These are phyloP conservation scores for Plasmodiophora brassicae DNA, from an alignment of 208 protist genomes.

Conservation along the genomic window DNA sequence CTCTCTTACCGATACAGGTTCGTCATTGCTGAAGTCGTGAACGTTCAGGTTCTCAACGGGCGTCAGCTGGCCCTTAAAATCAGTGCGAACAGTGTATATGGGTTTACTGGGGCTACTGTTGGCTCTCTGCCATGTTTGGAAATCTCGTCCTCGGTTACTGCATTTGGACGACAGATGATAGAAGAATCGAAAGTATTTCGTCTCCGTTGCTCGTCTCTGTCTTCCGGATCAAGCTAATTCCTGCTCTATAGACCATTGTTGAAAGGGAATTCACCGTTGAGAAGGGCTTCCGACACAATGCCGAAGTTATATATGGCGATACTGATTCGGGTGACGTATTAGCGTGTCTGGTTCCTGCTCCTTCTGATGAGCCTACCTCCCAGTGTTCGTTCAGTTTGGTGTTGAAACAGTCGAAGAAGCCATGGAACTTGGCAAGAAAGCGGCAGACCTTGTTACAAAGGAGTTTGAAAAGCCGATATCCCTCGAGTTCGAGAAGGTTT, in stretches of 20 bases:
- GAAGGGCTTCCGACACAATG: constrained; percentile 81
- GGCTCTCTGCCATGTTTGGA: constrained; percentile 97
- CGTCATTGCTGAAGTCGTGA: constrained; percentile 44
- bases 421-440: constrained; percentile 69
- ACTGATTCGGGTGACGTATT: constrained; percentile 80
- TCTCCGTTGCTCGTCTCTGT: constrained; percentile 11
- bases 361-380: background rate
- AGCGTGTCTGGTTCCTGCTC: background rate
- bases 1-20: background rate
- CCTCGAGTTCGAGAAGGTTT: constrained; percentile 98
- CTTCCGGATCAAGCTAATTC: background rate
- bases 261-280: constrained; percentile 72
- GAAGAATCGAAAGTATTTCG: constrained; percentile 80
- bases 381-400: constrained; percentile 36
- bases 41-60: constrained; percentile 78
- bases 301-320: constrained; percentile 97
- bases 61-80: constrained; percentile 93
- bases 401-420: constrained; percentile 46
- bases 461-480: constrained; percentile 86
- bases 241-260: constrained; percentile 63
- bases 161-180: constrained; percentile 97
- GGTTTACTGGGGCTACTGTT: constrained; percentile 96
- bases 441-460: constrained; percentile 77
- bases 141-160: constrained; percentile 85
- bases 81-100: constrained; percentile 98